Base-by-base conservation (phyloP, 495 filamentous ascomycete species). In the Penicillium roqueforti region DNA sequence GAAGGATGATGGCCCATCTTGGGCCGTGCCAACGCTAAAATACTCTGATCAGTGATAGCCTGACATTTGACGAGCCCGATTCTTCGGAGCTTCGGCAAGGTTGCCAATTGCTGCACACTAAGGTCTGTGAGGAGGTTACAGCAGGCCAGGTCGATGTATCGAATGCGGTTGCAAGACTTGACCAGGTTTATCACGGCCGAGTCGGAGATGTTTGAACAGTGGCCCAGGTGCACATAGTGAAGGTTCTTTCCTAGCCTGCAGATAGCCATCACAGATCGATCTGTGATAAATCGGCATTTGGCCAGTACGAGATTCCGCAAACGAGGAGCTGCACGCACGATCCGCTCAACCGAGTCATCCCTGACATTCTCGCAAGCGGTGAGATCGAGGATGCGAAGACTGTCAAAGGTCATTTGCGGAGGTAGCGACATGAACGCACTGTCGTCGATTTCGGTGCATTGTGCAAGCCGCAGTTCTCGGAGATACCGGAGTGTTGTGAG, bases 141-240 rank as follows among this genome's bases (percentile, higher is more conserved):
- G 74, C 95, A 97, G 10, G 95, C 95, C 44, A 99, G 71, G 64
- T 99, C 95, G 51, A 99, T 97, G 62, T 99, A 99, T 45, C 95
- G 80, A 57, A 99, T 97, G 29, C 95, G 82, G 70, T 92, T 97
- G 76, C 95, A 99, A 37, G 71, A 72, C 54, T 86, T 85, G 34
- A 96, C 91, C 7, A 99, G 77, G 37, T 85, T 83, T 45, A 85
- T 85, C 7, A 99, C 89, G 6, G 88, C 90, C 10, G 78, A 68
- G 71, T 99, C 95, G 0, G 91, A 96, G 60, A 99, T 91, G 37
- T 91, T 81, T 14, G 81, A 80, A 68, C 95, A 99, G 66, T 99
- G 95, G 2, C 95, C 95, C 5, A 99, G 77, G 61, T 97, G 95
- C 43, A 99, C 84, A 65, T 92, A 96, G 68, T 99, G 95, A 20